These are phyloP conservation scores for Acanthamoeba triangularis DNA, from an alignment of 208 protist species.

Conservation along the genomic window DNA sequence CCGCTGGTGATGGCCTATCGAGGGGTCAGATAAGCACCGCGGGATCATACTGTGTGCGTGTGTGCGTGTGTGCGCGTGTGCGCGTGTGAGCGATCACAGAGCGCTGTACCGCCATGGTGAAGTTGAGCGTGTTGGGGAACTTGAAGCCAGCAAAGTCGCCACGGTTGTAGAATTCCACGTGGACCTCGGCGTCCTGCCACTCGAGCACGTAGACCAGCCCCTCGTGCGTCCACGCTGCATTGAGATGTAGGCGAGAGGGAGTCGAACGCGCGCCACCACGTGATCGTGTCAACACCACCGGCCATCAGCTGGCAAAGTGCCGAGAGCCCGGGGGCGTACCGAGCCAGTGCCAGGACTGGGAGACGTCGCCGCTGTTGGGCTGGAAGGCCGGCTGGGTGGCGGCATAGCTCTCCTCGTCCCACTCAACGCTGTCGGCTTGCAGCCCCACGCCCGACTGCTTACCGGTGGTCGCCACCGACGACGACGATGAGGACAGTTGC, in stretches of 20 bases:
- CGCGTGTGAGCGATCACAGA: not conserved
- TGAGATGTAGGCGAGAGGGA: no score
- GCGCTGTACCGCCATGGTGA: not conserved
- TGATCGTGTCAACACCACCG: no score
- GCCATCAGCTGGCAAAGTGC: no score
- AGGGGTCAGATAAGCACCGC: not conserved
- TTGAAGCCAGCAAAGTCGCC: not conserved
- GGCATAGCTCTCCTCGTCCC: not conserved
- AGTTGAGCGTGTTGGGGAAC: conserved; percentile 30
- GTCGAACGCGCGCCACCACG: no score
- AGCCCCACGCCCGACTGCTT: no score
- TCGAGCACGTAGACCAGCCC: not conserved
- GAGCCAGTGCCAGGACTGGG: conserved; percentile 20
- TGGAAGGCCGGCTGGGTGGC: conserved; percentile 20
- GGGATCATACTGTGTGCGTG: no score
- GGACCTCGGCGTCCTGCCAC: conserved; percentile 5
- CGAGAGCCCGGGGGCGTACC: not conserved
- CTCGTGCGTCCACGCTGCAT: not conserved
- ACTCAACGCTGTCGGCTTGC: not conserved
- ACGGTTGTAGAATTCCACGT: not conserved
- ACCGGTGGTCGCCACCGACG: not conserved
- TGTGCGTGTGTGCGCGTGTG: no score
- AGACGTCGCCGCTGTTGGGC: conserved; percentile 42
- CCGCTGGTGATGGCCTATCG: not conserved
- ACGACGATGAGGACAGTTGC: not conserved